These are phyloP conservation scores for Beauveria brongniartii DNA, from an alignment of 2,329 filamentous ascomycete species.

Conservation along the genomic window DNA sequence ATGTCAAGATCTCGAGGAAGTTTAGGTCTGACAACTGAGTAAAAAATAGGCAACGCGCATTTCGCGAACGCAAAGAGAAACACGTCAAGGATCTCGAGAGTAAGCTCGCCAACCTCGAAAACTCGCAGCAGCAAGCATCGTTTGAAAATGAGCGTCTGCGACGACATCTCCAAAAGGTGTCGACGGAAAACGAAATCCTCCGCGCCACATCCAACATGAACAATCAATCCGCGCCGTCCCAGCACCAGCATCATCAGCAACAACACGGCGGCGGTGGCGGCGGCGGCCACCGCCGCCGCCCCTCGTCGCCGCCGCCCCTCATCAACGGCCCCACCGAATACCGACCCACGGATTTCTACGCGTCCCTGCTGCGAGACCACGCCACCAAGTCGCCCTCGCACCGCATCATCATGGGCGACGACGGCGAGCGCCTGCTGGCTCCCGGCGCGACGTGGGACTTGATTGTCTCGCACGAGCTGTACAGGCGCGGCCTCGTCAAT, in stretches of 20 bases:
- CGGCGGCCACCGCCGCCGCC: constrained; percentile 18
- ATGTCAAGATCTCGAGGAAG: background rate
- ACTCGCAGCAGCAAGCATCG: constrained; percentile 61
- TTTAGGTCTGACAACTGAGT: background rate
- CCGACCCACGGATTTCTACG: constrained; percentile 64
- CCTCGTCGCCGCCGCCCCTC: constrained; percentile 32
- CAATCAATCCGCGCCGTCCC: background rate
- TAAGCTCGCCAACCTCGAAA: constrained; percentile 71
- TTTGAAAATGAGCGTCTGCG: constrained; percentile 84
- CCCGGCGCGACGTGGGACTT: constrained; percentile 82
- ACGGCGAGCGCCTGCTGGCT: constrained; percentile 62
- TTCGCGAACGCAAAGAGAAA: constrained; percentile 90
- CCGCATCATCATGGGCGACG: constrained; percentile 57
- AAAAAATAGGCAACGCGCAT: constrained; percentile 74
- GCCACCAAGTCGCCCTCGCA: constrained; percentile 57
- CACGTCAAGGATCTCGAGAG: constrained; percentile 90
- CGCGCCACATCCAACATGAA: constrained; percentile 59
- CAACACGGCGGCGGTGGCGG: background rate
- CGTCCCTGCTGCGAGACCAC: constrained; percentile 53
- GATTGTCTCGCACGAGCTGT: constrained; percentile 73
- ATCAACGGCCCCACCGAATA: constrained; percentile 63
- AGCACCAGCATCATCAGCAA: background rate
- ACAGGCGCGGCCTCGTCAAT: constrained; percentile 69
- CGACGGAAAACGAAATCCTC: constrained; percentile 88
- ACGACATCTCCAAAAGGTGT: constrained; percentile 72